Conservation (phyloP, 495 filamentous ascomycete genomes). For the Xylaria intraflava region DNA sequence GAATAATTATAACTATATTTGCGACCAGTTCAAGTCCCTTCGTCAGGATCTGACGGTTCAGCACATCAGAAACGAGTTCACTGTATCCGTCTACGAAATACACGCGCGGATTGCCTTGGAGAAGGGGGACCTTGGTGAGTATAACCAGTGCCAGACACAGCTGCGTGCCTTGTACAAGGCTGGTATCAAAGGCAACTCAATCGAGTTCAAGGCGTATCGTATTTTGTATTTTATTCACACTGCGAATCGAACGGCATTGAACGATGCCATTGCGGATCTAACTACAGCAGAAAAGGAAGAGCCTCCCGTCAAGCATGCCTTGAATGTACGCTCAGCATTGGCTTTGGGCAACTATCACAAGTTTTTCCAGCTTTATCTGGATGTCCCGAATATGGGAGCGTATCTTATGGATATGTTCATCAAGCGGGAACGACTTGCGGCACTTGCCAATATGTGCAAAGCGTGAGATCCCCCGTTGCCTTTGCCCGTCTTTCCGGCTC, state of each 20-base stretch:
- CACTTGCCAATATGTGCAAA: constrained; percentile 85
- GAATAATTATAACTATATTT: constrained; percentile 92
- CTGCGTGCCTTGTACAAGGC: constrained; percentile 81
- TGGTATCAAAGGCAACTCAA: constrained; percentile 79
- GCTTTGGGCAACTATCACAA: constrained; percentile 94
- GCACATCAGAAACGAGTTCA: constrained; percentile 91
- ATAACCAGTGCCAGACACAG: constrained; percentile 99
- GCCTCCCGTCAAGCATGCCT: constrained; percentile 77
- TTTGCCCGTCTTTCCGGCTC: neutral
- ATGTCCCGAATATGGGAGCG: constrained; percentile 93
- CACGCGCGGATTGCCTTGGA: constrained; percentile 97
- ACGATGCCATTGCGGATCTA: constrained; percentile 96
- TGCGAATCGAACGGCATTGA: constrained; percentile 95
- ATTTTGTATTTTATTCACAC: constrained; percentile 99
- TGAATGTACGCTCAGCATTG: constrained; percentile 83
- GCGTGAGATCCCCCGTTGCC: constrained; percentile 56
- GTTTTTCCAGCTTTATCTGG: constrained; percentile 91
- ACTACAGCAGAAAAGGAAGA: constrained; percentile 89
- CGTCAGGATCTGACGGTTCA: constrained; percentile 98
- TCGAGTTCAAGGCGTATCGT: constrained; percentile 98
- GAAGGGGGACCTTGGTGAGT: constrained; percentile 99
- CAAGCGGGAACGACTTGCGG: constrained; percentile 82
- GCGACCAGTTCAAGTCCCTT: constrained; percentile 98
- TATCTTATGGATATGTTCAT: constrained; percentile 99
- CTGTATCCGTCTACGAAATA: constrained; percentile 91